These are phyloP conservation scores for Cryptosporidium tyzzeri DNA, from an alignment of 169 alveolate genomes.

Conservation along the genomic window DNA sequence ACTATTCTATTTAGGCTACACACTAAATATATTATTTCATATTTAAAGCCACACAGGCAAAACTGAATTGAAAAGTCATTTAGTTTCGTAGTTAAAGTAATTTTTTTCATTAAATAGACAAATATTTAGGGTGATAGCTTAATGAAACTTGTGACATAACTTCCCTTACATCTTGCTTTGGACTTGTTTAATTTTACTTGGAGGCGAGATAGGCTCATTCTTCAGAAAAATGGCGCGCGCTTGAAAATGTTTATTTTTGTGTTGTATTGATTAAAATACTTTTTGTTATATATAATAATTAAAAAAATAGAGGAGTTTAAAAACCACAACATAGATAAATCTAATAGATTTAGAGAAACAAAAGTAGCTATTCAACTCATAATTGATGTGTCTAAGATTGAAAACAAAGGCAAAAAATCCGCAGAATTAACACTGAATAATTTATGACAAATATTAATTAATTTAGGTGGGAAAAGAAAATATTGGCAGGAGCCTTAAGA, in stretches of 20 bases:
- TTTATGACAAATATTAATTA: conserved; percentile 9
- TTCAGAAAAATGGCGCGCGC: neutral
- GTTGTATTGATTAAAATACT: neutral
- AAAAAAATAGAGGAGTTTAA: neutral
- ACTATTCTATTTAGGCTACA: neutral
- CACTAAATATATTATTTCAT: neutral
- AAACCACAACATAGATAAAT: neutral
- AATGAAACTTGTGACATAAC: neutral
- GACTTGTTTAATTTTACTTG: neutral
- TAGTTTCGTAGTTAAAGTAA: neutral
- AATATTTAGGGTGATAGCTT: neutral
- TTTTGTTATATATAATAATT: neutral
- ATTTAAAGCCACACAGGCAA: neutral
- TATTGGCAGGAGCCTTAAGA: conserved; percentile 23
- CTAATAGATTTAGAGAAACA: neutral
- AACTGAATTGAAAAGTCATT: neutral
- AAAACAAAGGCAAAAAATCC: neutral
- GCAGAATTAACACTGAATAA: neutral
- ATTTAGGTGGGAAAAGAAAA: neutral
- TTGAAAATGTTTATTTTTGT: neutral
- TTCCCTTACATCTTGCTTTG: neutral
- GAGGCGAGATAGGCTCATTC: neutral
- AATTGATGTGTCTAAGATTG: neutral
- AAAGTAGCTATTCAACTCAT: neutral
- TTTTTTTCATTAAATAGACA: no score